Percentiles rank a stretch among this genome's conserved stretches.
These are phyloP conservation scores for Fusarium temperatum DNA, from an alignment of 2,329 filamentous ascomycete species.

Conservation along the genomic window DNA sequence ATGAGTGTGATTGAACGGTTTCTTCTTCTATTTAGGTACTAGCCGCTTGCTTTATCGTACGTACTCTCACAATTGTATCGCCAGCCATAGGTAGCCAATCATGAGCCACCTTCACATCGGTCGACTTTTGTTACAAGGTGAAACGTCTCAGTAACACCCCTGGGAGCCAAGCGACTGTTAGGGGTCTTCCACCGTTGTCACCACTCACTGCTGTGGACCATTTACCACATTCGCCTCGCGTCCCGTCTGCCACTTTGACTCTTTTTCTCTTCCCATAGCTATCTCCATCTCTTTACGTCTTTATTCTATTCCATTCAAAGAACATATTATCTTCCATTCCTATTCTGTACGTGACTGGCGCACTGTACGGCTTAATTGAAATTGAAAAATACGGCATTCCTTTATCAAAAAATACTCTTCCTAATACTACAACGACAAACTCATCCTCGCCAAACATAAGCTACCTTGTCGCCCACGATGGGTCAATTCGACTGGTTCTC, in stretches of 20 bases:
- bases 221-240: constrained; percentile 41
- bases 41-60: background rate
- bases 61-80: background rate
- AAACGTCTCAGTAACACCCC: constrained; percentile 51
- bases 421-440: background rate
- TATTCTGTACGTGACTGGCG: constrained; percentile 40
- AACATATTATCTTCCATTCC: constrained; percentile 1
- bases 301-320: constrained; percentile 4
- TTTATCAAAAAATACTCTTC: background rate
- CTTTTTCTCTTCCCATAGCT: constrained; percentile 21
- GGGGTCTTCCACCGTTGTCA: constrained; percentile 35
- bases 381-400: constrained; percentile 1
- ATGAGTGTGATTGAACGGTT: background rate
- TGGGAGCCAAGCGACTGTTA: constrained; percentile 26
- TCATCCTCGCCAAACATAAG: background rate
- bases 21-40: background rate
- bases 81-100: constrained; percentile 28
- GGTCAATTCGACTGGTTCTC: constrained; percentile 66
- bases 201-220: constrained; percentile 32
- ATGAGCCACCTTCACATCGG: constrained; percentile 27
- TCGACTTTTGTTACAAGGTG: constrained; percentile 52
- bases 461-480: constrained; percentile 42
- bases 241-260: constrained; percentile 13
- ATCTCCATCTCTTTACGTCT: constrained; percentile 1
- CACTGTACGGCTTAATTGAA: constrained; percentile 24